Base-by-base conservation (phyloP, 169 alveolate species). In the Perkinsus marinus region DNA sequence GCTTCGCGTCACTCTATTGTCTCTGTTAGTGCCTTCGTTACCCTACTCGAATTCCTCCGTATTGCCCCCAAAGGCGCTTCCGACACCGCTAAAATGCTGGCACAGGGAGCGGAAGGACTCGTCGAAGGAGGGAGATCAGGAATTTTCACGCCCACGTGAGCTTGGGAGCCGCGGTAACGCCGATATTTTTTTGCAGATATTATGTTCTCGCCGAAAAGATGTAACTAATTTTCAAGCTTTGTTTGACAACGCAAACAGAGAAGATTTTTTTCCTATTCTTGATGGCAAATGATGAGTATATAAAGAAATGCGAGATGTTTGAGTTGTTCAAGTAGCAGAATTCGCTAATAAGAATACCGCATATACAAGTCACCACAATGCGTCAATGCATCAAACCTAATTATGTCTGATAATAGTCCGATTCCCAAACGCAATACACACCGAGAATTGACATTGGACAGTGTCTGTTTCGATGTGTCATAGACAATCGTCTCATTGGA, bases 101-200 rank as follows among this genome's bases (percentile, higher is more conserved):
- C 47, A 0, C 68, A 39, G 7, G 91, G 91, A 2, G 91, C 91
- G 47, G 47, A 89, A 39, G 68, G 68, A 39, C 68, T 89, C 34
- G 91, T 39, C 34, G 26, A 13, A 6, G 91, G 91, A 13, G 91
- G 91, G 3, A 26, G 34, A 26, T 19, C 37, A 13, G 91, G 91
- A 89, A 89, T 89, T 13, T 89, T 89, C 38, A 89, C 91, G 68
- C 91, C 91, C 22, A 89, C 68, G 91, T 89, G 19, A 57, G 79
- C 34, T 57, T 13, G 22, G 79, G 26, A 17, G 17, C 9, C 17
- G 17, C 68, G 68, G 17, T 17, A 9, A 43, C 9, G 68, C 68
- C 68, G 17, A 10, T 10, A 43, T 9, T 57, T 57, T 13, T 30
- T 57, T 16, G 26, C 79, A 57, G 79, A 57, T 57, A 57, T 57